Conservation (phyloP, 2,329 filamentous ascomycete species). For the Cladosporium sp. region DNA sequence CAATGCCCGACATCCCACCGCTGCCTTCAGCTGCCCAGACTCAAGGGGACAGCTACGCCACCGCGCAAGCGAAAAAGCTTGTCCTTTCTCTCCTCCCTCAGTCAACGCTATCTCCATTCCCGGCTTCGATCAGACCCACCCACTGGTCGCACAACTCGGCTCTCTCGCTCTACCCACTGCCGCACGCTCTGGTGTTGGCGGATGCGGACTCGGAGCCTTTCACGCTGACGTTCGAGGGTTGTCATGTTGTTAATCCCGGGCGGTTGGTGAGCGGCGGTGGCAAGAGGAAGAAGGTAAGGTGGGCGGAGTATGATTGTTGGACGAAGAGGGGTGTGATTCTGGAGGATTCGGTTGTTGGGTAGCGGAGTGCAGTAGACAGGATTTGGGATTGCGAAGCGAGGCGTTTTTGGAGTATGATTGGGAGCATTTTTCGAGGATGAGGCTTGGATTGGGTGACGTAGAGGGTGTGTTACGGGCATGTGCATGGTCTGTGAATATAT, state of each 20-base stretch:
- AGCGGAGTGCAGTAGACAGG: neutral
- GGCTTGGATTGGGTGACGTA: too few species aligned
- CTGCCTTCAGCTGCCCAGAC: neutral
- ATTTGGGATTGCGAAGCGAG: neutral
- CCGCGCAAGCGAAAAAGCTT: slow-evolving; percentile 46
- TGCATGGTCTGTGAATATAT: neutral
- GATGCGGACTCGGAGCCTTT: slow-evolving; percentile 82
- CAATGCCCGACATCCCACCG: slow-evolving; percentile 2
- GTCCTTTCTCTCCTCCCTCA: slow-evolving; percentile 93
- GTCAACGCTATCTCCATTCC: slow-evolving; percentile 83
- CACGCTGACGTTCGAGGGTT: slow-evolving; percentile 88
- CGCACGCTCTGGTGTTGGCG: slow-evolving; percentile 77
- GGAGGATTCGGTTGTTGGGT: slow-evolving; percentile 50
- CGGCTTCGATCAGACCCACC: slow-evolving; percentile 73
- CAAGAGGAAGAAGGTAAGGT: slow-evolving; percentile 65
- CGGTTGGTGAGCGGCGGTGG: slow-evolving; percentile 63
- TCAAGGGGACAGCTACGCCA: neutral
- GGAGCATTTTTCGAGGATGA: neutral
- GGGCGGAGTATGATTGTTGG: slow-evolving; percentile 82
- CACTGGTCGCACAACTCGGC: slow-evolving; percentile 83
- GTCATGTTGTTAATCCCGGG: slow-evolving; percentile 92
- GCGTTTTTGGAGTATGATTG: neutral
- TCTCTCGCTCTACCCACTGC: slow-evolving; percentile 82
- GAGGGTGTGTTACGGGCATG: neutral
- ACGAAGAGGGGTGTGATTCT: slow-evolving; percentile 60